phyloP scores from a whole-genome alignment of 108 stramenopile genomes.

The Stephanodiscus triporus region DNA sequence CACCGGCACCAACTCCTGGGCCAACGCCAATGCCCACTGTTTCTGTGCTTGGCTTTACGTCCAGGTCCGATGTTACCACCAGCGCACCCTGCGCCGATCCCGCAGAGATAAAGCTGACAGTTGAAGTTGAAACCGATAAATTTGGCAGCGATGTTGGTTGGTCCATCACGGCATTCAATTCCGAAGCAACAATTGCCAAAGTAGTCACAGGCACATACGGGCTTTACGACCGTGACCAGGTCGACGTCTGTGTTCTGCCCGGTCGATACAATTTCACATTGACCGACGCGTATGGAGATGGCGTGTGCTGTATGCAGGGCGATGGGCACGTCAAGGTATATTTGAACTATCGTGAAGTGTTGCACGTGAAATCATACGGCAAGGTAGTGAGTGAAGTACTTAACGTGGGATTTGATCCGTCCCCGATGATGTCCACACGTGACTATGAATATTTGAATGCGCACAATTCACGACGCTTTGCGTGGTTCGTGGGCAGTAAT shows the following conservation, averaged over 20 bases:
- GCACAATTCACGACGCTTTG: slow-evolving; percentile 39
- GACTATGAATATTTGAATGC: slow-evolving; percentile 41
- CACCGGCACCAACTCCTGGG: neutral
- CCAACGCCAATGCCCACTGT: neutral
- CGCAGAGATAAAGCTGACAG: slow-evolving; percentile 29
- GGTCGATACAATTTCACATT: slow-evolving; percentile 45
- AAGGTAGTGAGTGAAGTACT: slow-evolving; percentile 32
- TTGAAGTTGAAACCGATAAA: slow-evolving; percentile 40
- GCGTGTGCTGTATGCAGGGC: slow-evolving; percentile 42
- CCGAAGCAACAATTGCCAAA: slow-evolving; percentile 15
- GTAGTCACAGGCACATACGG: slow-evolving; percentile 30
- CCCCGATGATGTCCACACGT: slow-evolving; percentile 27
- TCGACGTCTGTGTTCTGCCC: slow-evolving; percentile 17
- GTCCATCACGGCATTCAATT: slow-evolving; percentile 25
- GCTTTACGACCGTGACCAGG: slow-evolving; percentile 4
- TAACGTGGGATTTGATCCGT: slow-evolving; percentile 46
- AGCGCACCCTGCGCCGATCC: slow-evolving; percentile 14
- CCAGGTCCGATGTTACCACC: neutral
- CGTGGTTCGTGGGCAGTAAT: slow-evolving; percentile 21
- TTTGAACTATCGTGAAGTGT: slow-evolving; percentile 36
- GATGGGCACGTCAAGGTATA: slow-evolving; percentile 30
- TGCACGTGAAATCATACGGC: slow-evolving; percentile 3
- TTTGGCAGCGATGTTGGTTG: slow-evolving; percentile 36
- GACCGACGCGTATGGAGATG: slow-evolving; percentile 51
- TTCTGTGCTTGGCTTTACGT: neutral